Evolutionary conservation across 2,329 filamentous ascomycete species (phyloP).

Genomic region (Xylaria sp.): DNA sequence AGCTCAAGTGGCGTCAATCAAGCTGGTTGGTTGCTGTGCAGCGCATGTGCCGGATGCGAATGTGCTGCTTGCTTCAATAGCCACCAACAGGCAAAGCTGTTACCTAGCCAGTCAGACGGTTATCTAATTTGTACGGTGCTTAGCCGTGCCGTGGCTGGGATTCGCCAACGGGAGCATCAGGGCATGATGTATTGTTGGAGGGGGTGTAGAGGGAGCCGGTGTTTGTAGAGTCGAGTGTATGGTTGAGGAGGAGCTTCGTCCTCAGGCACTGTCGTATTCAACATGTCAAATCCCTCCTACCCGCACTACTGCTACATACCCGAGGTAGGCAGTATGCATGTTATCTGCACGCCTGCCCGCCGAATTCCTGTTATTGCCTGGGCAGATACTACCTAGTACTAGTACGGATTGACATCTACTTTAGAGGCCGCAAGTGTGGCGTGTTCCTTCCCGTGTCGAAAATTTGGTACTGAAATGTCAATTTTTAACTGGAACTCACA

Average conservation of each 20-base stretch:
- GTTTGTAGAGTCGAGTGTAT: background rate
- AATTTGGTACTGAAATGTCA: background rate
- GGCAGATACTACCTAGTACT: background rate
- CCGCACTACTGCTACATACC: background rate
- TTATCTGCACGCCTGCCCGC: slow-evolving; percentile 14
- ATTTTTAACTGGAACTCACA: background rate
- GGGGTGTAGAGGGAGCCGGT: background rate
- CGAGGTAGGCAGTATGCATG: background rate
- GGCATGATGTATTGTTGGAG: background rate
- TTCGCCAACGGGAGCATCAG: background rate
- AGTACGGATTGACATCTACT: background rate
- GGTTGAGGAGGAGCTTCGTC: background rate
- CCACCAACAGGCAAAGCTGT: background rate
- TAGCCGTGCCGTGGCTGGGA: background rate
- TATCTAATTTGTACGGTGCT: background rate
- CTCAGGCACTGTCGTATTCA: background rate
- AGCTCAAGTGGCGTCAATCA: slow-evolving; percentile 4
- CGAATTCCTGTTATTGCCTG: background rate
- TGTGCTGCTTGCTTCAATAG: background rate
- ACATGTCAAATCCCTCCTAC: background rate
- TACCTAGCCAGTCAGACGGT: background rate
- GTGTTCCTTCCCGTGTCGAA: slow-evolving; percentile 20
- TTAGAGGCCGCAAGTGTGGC: background rate
- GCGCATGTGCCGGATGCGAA: background rate
- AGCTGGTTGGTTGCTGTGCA: slow-evolving; percentile 6